Evolutionary conservation across 139 green algal genomes (phyloP), one percentile per base, ranked within the genome.

Genomic region (Eudorina sp.): DNA sequence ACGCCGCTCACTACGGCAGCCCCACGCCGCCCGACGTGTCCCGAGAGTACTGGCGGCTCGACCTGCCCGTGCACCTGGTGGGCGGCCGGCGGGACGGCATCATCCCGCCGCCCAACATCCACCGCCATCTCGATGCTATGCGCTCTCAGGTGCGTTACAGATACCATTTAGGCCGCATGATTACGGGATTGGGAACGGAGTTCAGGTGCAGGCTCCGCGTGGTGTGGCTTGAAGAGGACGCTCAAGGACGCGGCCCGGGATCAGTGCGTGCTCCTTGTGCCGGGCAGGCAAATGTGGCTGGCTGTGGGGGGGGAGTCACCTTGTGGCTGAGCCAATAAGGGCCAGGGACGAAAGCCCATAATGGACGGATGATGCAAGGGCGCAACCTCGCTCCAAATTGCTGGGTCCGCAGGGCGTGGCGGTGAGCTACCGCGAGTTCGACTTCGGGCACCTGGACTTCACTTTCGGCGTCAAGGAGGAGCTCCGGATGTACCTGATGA

Each of bases 391-490:
- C n/a, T n/a, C n/a, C n/a, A n/a, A n/a, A n/a, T n/a, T n/a, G n/a
- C n/a, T n/a, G n/a, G n/a, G n/a, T n/a, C 58, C 38, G 14, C 83
- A 88, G 83, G 83, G 73, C 21, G 89, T 92, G 66, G 48, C 92
- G 53, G 96, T 97, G 27, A 96, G 89, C 16, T 95, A 95, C 80
- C 93, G 94, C 66, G 95, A 98, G 92, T 98, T 98, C 90, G 94
- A 97, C 25, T 97, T 97, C 72, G 97, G 95, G 0, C 97, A 99
- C 93, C 92, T 99, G 85, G 97, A 99, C 88, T 98, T 99, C 89
- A 98, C 95, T 0, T 97, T 98, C 92, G 94, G 91, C 5, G 85
- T 95, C 34, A 95, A 97, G 62, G 90, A 95, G 60, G 92, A 96
- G 69, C 87, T 97, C 23, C 88, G 92, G 25, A 72, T 90, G 34